Percentiles rank a stretch among this genome's conserved stretches.
phyloP scores from a whole-genome alignment of 768 basidiomycete genomes.

The Baorangia bicolor region DNA sequence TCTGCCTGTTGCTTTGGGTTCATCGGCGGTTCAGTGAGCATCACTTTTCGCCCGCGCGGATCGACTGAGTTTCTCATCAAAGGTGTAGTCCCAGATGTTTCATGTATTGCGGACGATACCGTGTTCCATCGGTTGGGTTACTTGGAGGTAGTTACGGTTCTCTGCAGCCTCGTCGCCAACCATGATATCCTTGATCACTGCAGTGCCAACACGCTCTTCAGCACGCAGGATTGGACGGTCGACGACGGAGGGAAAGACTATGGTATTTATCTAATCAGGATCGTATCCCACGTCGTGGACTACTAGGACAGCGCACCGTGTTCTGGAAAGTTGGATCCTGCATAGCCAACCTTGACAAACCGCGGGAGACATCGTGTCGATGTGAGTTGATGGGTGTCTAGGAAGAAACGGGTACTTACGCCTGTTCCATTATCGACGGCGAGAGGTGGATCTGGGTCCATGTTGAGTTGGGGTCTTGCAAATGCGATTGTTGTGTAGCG shows the following conservation, averaged over 20 bases:
- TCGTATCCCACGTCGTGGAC: background rate
- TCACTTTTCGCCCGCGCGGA: slow-evolving; percentile 80
- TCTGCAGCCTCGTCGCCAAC: slow-evolving; percentile 95
- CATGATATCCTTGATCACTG: slow-evolving; percentile 96
- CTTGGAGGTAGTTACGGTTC: slow-evolving; percentile 92
- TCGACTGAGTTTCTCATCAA: slow-evolving; percentile 94
- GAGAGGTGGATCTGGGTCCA: slow-evolving; percentile 46
- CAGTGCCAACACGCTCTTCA: slow-evolving; percentile 87
- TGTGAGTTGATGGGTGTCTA: slow-evolving; percentile 4
- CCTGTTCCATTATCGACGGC: slow-evolving; percentile 91
- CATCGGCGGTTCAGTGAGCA: slow-evolving; percentile 99
- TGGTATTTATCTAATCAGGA: background rate
- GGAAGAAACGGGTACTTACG: slow-evolving; percentile 44
- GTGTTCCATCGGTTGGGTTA: slow-evolving; percentile 99
- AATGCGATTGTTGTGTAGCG: background rate
- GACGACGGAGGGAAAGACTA: slow-evolving; percentile 95
- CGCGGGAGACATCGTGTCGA: slow-evolving; percentile 30
- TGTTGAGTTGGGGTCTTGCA: slow-evolving; percentile 7
- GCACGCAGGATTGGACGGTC: slow-evolving; percentile 97
- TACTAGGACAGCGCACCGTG: slow-evolving; percentile 55
- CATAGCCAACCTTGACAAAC: slow-evolving; percentile 92
- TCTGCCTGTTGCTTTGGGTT: slow-evolving; percentile 92
- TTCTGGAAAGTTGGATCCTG: slow-evolving; percentile 93
- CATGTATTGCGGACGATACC: slow-evolving; percentile 99
- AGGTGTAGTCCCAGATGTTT: slow-evolving; percentile 98